Evolutionary conservation across 495 filamentous ascomycete species (phyloP), one percentile per base, ranked within the genome.

Genomic region (Chaetomium cochliodes): DNA sequence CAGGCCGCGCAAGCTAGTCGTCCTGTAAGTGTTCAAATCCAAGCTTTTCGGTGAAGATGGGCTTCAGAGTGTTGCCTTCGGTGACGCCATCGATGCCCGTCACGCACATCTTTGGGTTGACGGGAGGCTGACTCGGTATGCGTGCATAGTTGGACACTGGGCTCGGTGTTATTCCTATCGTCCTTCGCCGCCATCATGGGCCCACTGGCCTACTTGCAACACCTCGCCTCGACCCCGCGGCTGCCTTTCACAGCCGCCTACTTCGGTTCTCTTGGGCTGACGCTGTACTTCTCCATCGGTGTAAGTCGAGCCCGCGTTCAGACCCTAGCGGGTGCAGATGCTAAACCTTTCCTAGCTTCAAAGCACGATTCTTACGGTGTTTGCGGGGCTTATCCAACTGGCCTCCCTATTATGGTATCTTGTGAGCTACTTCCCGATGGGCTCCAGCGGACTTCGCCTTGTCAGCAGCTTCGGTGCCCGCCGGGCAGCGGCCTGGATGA

Each of bases 341-440:
- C 71, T 78, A 61, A 77, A 58, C 22, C 59, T 65, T 53, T 42
- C 53, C 18, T 66, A 97, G 93, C 86, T 92, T 65, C 87, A 89
- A 71, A 89, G 77, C 69, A 90, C 89, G 30, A 70, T 93, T 69
- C 86, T 97, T 64, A 97, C 94, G 30, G 79, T 98, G 39, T 76
- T 97, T 67, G 88, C 91, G 25, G 86, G 90, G 55, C 82, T 97
- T 67, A 79, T 90, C 70, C 94, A 98, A 74, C 78, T 97, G 57
- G 87, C 85, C 58, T 87, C 88, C 57, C 81, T 98, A 52, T 63
- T 92, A 30, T 98, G 94, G 93, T 98, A 98, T 78, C 81, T 96
- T 12, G 88, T 98, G 77, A 94, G 90, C 78, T 98, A 98, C 79
- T 98, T 98, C 74, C 94, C 94, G 3, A 96, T 97, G 92, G 94